Evolutionary conservation across 345 rosid genomes (phyloP), one percentile per base, ranked within the genome.

Genomic region (Garcia nutans): DNA sequence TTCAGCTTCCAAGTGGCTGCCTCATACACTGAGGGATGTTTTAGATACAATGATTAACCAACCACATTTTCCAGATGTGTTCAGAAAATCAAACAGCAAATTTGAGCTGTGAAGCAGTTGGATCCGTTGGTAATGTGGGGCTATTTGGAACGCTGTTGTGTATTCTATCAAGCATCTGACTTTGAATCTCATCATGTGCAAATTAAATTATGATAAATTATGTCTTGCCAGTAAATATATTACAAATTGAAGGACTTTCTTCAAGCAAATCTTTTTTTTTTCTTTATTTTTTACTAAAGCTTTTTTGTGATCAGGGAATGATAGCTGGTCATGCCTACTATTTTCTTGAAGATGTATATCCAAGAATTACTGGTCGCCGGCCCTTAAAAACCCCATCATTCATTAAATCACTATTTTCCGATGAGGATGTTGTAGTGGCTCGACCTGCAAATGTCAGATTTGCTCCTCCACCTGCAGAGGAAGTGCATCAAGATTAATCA

Each of bases 281-380:
- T 37, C 59, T 42, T 17, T 45, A 3, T 65, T 44, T 20, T 58
- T 44, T 20, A 45, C 71, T 8, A 8, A 22, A 5, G 1, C 44
- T 23, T 64, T 47, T 65, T 68, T 71, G 37, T 73, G 62, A 22
- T 73, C 92, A 96, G 99, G 99, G 99, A 75, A 96, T 96, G 98
- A 88, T 93, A 77, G 95, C 98, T 0, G 98, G 99, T n/a, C 99
- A 96, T 49, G 97, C 97, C 13, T 96, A 96, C 88, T 96, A 96
- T 82, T 96, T 96, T 79, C 91, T 96, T 6, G 98, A 91, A 47
- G 97, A 92, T 37, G 98, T 96, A 59, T 93, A 93, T 79, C 99
- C 99, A 6, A 74, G 87, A 78, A 90, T 96, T 96, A 87, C 95
- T 0, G 88, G 90, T 55, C 95, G 99, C 0, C 85, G 82, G 31